Conservation (phyloP, 805 yeast species). For the Kazachstania africana region DNA sequence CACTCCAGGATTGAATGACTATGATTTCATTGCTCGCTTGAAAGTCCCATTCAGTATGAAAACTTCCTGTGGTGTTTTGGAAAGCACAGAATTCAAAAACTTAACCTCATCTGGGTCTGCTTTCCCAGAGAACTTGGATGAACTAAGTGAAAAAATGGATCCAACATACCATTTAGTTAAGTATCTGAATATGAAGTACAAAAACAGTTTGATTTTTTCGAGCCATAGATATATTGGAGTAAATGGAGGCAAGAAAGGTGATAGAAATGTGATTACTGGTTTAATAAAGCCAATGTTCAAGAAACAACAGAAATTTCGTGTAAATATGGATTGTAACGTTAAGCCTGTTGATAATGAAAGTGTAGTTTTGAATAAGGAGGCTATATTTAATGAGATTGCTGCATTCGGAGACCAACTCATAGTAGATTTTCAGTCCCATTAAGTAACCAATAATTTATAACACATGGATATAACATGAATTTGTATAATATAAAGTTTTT, state of each 20-base stretch:
- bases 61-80: slow-evolving; percentile 44
- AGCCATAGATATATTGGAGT: slow-evolving; percentile 41
- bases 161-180: slow-evolving; percentile 47
- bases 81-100: slow-evolving; percentile 48
- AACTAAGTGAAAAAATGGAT: slow-evolving; percentile 41
- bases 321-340: slow-evolving; percentile 63
- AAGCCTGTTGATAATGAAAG: slow-evolving; percentile 44
- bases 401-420: slow-evolving; percentile 58
- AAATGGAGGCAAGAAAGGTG: slow-evolving; percentile 41
- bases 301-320: slow-evolving; percentile 59
- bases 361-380: slow-evolving; percentile 56
- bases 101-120: slow-evolving; percentile 26
- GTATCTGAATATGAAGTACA: slow-evolving; percentile 53
- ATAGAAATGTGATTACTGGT: slow-evolving; percentile 62
- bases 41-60: slow-evolving; percentile 34
- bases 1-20: slow-evolving; percentile 74
- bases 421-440: slow-evolving; percentile 27
- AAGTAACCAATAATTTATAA: too few species aligned
- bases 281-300: slow-evolving; percentile 60
- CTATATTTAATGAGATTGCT: slow-evolving; percentile 62
- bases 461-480: too few species aligned
- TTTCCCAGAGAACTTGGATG: slow-evolving; percentile 27
- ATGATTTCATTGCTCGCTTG: slow-evolving; percentile 64
- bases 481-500: too few species aligned
- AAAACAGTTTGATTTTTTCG: slow-evolving; percentile 61